Evolutionary conservation across 345 rosid genomes (phyloP).

Genomic region (Euphorbia lathyris): DNA sequence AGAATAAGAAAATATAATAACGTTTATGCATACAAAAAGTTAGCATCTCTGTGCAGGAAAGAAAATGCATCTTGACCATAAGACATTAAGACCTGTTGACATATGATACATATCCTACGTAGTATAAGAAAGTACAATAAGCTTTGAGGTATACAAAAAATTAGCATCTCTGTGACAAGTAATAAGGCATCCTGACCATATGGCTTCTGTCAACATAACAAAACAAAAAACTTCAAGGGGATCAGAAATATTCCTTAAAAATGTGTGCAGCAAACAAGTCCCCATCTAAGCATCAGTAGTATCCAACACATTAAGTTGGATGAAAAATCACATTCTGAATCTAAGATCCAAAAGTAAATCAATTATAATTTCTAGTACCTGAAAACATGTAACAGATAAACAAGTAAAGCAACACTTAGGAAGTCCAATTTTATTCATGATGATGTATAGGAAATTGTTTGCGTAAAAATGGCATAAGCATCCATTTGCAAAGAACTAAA

Average conservation of each 20-base stretch:
- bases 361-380: neutral
- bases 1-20: neutral
- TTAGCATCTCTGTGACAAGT: neutral
- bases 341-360: slow-evolving; percentile 3
- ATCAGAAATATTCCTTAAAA: neutral
- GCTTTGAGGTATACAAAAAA: neutral
- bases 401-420: slow-evolving; percentile 2
- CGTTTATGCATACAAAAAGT: neutral
- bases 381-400: neutral
- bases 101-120: neutral
- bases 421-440: neutral
- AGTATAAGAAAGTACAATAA: neutral
- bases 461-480: too few relatives aligned
- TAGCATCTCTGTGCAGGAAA: neutral
- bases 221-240: neutral
- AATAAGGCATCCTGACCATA: neutral
- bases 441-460: neutral
- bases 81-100: neutral
- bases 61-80: neutral
- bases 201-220: neutral
- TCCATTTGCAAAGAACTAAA: neutral
- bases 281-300: neutral
- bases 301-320: too few relatives aligned
- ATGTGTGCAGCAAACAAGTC: neutral
- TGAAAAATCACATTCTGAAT: neutral